Evolutionary conservation across 2,329 filamentous ascomycete genomes (phyloP).

Genomic region (Diaporthe sp.): DNA sequence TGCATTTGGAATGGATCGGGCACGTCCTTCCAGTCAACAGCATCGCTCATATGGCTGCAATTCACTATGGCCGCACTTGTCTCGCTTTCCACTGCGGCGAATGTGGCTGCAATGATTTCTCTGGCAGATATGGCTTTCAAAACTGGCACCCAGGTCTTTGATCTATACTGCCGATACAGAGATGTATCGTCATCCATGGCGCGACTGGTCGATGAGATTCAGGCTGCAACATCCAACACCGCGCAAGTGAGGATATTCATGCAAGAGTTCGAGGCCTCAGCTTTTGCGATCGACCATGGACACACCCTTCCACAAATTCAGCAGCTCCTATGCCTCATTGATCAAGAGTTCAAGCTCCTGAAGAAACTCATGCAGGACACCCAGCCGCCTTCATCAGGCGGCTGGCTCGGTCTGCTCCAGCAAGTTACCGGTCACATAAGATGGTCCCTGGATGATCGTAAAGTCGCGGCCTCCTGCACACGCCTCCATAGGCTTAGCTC

Average conservation of each 20-base stretch:
- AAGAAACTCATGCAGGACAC: neutral
- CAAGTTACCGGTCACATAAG: neutral
- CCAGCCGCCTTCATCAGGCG: neutral
- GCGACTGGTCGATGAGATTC: neutral
- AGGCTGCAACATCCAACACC: neutral
- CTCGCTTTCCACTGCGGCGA: neutral
- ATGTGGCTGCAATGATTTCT: constrained; percentile 3
- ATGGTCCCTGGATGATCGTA: neutral
- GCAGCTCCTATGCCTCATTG: neutral
- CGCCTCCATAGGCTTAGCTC: neutral
- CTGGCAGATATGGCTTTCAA: neutral
- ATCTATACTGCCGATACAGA: neutral
- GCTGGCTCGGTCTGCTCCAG: neutral
- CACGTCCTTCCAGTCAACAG: neutral
- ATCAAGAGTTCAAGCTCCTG: neutral
- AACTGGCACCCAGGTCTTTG: neutral
- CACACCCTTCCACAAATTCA: neutral
- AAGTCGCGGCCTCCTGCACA: neutral
- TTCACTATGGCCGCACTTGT: neutral
- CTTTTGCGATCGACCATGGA: neutral
- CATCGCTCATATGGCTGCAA: neutral
- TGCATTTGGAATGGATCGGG: neutral
- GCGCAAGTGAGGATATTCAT: neutral
- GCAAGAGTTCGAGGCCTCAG: neutral
- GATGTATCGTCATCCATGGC: neutral